Evolutionary conservation across 345 rosid species (phyloP).

Genomic region (Luvunga scandens): DNA sequence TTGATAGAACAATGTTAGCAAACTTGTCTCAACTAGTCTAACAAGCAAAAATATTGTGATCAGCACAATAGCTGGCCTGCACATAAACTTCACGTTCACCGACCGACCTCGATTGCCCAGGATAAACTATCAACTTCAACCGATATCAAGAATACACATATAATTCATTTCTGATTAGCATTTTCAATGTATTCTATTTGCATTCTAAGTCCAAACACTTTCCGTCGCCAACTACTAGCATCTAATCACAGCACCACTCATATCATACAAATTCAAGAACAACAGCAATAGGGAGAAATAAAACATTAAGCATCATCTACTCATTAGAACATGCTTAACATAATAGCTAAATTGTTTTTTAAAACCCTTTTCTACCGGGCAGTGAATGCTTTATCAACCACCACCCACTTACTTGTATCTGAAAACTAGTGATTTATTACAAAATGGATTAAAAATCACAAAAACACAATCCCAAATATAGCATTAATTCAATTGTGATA

Average conservation of each 20-base stretch:
- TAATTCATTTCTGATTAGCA: background rate
- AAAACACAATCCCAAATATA: background rate
- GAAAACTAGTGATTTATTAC: background rate
- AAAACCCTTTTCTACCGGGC: background rate
- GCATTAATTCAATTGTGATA: background rate
- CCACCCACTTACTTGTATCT: no score
- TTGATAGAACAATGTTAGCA: background rate
- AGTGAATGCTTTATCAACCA: background rate
- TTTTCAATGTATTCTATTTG: background rate
- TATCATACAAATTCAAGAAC: background rate
- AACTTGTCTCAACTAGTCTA: background rate
- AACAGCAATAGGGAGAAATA: background rate
- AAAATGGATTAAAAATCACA: background rate
- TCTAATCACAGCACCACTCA: background rate
- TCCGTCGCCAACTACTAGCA: background rate
- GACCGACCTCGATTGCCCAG: background rate
- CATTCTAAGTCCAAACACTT: background rate
- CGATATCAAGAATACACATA: background rate
- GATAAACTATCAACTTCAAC: background rate
- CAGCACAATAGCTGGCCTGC: background rate
- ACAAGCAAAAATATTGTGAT: background rate
- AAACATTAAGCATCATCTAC: background rate
- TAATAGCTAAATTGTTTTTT: background rate
- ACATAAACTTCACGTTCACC: background rate
- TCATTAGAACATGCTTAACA: background rate